Percentiles rank a stretch among this genome's conserved stretches.
phyloP scores from a whole-genome alignment of 2,329 filamentous ascomycete species.

The Fusarium luffae region DNA sequence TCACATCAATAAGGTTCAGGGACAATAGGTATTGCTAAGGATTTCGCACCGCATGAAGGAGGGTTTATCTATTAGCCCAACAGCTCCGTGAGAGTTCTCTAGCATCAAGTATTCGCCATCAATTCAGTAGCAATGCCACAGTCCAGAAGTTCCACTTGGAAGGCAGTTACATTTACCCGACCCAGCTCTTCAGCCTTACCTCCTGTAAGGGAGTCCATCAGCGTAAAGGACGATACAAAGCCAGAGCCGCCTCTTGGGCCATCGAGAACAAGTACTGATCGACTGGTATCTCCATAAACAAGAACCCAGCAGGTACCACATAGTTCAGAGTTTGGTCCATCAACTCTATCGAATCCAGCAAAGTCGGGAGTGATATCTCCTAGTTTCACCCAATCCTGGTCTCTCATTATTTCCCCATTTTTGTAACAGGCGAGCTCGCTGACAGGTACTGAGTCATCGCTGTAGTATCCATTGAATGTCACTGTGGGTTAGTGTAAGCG shows the following conservation, averaged over 20 bases:
- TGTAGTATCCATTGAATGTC: neutral
- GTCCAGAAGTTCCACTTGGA: neutral
- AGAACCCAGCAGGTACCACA: neutral
- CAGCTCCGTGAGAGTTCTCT: no score
- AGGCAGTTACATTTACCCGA: neutral
- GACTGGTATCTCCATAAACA: neutral
- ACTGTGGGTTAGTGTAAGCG: neutral
- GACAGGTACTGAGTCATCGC: neutral
- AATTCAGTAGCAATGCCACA: neutral
- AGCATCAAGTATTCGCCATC: no score
- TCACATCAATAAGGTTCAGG: no score
- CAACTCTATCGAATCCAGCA: neutral
- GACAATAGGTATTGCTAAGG: no score
- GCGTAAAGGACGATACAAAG: neutral
- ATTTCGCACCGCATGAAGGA: no score
- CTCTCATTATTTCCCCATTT: neutral
- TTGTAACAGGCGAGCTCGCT: neutral
- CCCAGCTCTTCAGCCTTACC: neutral
- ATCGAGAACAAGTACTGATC: neutral
- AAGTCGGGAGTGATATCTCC: neutral
- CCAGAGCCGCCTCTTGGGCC: neutral
- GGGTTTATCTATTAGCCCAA: no score
- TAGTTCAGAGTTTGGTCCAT: neutral
- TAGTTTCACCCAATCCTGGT: neutral
- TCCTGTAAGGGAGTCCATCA: neutral